Conservation (phyloP, 495 filamentous ascomycete species). For the Endocarpon pusillum region DNA sequence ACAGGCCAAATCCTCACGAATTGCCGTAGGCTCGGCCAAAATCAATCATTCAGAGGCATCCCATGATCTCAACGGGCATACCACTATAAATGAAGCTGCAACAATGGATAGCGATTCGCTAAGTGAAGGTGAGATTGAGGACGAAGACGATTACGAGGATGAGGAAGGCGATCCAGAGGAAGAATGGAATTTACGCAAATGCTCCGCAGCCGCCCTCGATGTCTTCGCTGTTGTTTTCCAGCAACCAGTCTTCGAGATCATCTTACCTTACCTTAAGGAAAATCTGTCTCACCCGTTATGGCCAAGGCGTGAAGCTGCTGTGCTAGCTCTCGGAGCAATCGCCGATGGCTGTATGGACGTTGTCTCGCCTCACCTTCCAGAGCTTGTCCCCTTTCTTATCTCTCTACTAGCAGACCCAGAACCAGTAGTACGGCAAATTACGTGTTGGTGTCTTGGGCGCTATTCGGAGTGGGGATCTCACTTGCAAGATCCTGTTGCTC, state of each 20-base stretch:
- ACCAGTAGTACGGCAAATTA: conserved; percentile 91
- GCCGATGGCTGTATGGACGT: conserved; percentile 87
- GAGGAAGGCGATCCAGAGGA: conserved; percentile 71
- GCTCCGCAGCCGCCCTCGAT: conserved; percentile 89
- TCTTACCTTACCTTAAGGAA: conserved; percentile 79
- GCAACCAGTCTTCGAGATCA: conserved; percentile 71
- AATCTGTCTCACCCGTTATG: conserved; percentile 80
- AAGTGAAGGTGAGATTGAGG: conserved; percentile 80
- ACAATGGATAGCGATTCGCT: conserved; percentile 49
- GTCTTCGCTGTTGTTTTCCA: conserved; percentile 85
- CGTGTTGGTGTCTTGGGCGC: conserved; percentile 89
- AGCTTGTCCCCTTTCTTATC: conserved; percentile 81
- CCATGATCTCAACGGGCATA: conserved; percentile 38
- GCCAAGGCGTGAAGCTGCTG: conserved; percentile 85
- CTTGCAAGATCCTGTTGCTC: conserved; percentile 44
- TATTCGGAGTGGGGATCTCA: conserved; percentile 89
- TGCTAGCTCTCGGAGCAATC: conserved; percentile 86
- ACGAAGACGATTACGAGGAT: conserved; percentile 55
- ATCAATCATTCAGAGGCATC: too few species aligned
- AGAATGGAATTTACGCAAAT: conserved; percentile 91
- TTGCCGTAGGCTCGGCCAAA: conserved; percentile 20
- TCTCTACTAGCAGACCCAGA: conserved; percentile 70
- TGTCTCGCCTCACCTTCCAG: conserved; percentile 78
- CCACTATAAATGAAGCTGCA: conserved; percentile 25
- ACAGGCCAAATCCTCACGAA: conserved; percentile 42